phyloP scores from a whole-genome alignment of 2,329 filamentous ascomycete species.

The Orbilia javanica region DNA sequence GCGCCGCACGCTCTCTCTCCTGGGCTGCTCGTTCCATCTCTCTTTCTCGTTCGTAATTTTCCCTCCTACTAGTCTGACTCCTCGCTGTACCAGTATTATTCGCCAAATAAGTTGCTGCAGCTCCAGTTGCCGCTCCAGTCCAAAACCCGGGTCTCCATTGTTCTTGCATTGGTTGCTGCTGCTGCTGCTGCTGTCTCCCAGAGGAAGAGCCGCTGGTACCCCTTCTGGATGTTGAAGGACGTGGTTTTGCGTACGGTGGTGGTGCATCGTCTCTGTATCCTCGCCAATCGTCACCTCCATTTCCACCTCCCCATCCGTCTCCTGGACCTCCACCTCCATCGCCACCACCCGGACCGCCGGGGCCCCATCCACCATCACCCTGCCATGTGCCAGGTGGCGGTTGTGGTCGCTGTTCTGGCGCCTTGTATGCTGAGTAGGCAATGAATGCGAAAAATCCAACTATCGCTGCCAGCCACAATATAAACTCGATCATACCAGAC shows the following conservation, averaged over 20 bases:
- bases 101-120: constrained; percentile 34
- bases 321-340: constrained; percentile 38
- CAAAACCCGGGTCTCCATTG: constrained; percentile 56
- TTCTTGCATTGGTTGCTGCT: constrained; percentile 27
- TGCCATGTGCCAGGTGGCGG: constrained; percentile 34
- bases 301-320: constrained; percentile 52
- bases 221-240: constrained; percentile 32
- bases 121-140: constrained; percentile 53
- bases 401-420: constrained; percentile 41
- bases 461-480: constrained; percentile 48
- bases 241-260: constrained; percentile 43
- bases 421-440: constrained; percentile 40
- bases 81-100: constrained; percentile 25
- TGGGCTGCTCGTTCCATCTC: constrained; percentile 17
- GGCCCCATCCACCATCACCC: constrained; percentile 20
- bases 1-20: constrained; percentile 23
- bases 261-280: constrained; percentile 49
- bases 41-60: constrained; percentile 25
- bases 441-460: constrained; percentile 55
- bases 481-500: constrained; percentile 52
- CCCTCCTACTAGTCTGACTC: constrained; percentile 11
- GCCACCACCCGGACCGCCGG: background rate
- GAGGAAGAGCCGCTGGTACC: constrained; percentile 22
- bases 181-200: constrained; percentile 21
- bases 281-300: constrained; percentile 53